Evolutionary conservation across 345 rosid species (phyloP).

Genomic region (Litchi chinensis): DNA sequence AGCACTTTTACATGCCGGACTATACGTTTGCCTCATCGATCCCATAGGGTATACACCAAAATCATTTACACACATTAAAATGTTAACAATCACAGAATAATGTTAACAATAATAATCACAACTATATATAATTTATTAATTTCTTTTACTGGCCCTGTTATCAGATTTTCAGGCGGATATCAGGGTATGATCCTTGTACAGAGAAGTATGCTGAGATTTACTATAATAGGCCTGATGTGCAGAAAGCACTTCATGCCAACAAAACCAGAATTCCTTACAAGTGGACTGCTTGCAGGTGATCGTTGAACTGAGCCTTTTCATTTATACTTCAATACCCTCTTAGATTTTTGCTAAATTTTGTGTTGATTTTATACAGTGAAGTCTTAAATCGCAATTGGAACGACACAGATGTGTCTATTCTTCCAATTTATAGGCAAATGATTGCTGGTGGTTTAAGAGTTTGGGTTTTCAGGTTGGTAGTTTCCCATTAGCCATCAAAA

Average conservation of each 20-base stretch:
- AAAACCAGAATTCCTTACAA: conserved; percentile 67
- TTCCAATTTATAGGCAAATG: conserved; percentile 85
- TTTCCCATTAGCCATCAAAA: background rate
- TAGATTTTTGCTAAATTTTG: background rate
- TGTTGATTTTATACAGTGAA: conserved; percentile 50
- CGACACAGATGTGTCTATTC: conserved; percentile 75
- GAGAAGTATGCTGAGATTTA: conserved; percentile 94
- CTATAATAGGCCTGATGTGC: conserved; percentile 91
- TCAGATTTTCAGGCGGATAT: conserved; percentile 56
- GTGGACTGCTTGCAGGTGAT: conserved; percentile 99
- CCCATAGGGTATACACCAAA: conserved; percentile 38
- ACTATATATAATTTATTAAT: background rate
- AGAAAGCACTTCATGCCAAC: conserved; percentile 88
- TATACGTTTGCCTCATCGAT: conserved; percentile 71
- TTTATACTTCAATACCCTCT: background rate
- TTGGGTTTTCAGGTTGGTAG: conserved; percentile 90
- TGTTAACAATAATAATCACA: background rate
- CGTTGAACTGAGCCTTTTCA: background rate
- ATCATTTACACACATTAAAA: background rate
- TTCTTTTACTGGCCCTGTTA: background rate
- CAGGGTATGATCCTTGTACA: conserved; percentile 99
- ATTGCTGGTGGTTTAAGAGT: conserved; percentile 77
- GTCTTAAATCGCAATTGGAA: conserved; percentile 90
- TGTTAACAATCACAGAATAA: too few relatives aligned
- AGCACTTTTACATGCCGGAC: conserved; percentile 41